Evolutionary conservation across 2,329 filamentous ascomycete genomes (phyloP), one percentile per base, ranked within the genome.

Genomic region (Stromatinia cepivora): DNA sequence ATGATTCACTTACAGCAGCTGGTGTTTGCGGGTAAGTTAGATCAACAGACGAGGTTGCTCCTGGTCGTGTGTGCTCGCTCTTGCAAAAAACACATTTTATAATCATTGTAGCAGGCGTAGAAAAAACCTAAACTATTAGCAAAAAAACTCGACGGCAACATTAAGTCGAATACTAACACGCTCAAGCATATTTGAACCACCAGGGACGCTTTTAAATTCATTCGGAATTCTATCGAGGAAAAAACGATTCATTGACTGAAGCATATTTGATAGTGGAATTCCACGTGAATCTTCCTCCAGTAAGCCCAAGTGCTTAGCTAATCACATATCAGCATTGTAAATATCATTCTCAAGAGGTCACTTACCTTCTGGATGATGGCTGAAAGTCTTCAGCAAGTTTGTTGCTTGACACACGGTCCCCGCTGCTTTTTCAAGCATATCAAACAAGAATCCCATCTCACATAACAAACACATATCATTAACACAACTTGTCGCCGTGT

Each of bases 341-440:
- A 46, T 22, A 46, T 34, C 2, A 25, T 42, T 25, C 11, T 61
- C n/a, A 36, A 36, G 65, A 10, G 31, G 13, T 45, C 53, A 66
- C 81, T 68, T 80, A 85, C 88, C 89, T 82, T 94, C 92, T 2
- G 92, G 89, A 71, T 93, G 90, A 73, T 89, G 90, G 78, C 92
- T 94, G 70, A 99, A 89, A 0, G 93, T 92, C 79, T 95, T 97
- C 45, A 98, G 83, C 72, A 99, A 86, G 77, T 99, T 99, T 0
- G 94, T 97, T 20, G 95, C 95, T 78, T 99, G 95, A 74, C 95
- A 99, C 70, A 96, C 97, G 69, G 94, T 91, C 0, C 94, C 94
- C 72, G 91, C 91, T 2, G 95, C 95, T 79, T 98, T 99, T 76
- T 98, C 92, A 34, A 99, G 85, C 95, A 99, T 99, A 78, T 99